phyloP scores from a whole-genome alignment of 768 basidiomycete genomes.

The Mycena amicta region DNA sequence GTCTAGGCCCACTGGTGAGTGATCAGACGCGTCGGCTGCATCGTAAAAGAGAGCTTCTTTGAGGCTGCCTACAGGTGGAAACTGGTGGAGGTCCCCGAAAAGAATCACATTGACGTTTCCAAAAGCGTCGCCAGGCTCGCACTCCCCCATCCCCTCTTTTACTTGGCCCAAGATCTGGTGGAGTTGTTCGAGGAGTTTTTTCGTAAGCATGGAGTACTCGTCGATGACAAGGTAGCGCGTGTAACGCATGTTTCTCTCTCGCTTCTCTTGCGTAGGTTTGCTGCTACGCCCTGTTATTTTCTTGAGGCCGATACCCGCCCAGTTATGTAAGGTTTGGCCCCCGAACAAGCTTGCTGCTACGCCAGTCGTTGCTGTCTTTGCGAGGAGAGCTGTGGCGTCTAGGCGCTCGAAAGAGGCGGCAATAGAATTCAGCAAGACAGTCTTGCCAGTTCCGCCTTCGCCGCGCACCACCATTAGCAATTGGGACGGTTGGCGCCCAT shows the following conservation, averaged over 20 bases:
- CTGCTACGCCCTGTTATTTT: background rate
- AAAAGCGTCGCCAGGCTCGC: constrained; percentile 26
- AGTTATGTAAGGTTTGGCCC: background rate
- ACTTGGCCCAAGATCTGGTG: constrained; percentile 22
- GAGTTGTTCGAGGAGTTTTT: constrained; percentile 21
- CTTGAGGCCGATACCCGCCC: background rate
- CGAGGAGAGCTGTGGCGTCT: background rate
- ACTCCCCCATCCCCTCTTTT: constrained; percentile 1
- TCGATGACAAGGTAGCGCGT: constrained; percentile 37
- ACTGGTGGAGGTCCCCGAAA: constrained; percentile 49
- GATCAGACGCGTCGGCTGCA: background rate
- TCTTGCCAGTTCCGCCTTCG: background rate
- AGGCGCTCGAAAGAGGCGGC: background rate
- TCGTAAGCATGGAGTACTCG: constrained; percentile 43
- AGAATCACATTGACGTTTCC: constrained; percentile 43
- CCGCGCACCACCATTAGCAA: background rate
- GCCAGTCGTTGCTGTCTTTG: background rate
- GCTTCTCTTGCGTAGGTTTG: constrained; percentile 3
- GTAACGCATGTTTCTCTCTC: constrained; percentile 19
- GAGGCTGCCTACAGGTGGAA: constrained; percentile 40
- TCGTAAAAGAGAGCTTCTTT: constrained; percentile 23
- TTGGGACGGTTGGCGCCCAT: background rate
- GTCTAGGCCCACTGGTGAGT: background rate
- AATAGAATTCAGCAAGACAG: background rate
- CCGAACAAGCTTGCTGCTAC: too few relatives aligned